Evolutionary conservation across 2,329 filamentous ascomycete species (phyloP).

Genomic region (Periconia macrospinosa): DNA sequence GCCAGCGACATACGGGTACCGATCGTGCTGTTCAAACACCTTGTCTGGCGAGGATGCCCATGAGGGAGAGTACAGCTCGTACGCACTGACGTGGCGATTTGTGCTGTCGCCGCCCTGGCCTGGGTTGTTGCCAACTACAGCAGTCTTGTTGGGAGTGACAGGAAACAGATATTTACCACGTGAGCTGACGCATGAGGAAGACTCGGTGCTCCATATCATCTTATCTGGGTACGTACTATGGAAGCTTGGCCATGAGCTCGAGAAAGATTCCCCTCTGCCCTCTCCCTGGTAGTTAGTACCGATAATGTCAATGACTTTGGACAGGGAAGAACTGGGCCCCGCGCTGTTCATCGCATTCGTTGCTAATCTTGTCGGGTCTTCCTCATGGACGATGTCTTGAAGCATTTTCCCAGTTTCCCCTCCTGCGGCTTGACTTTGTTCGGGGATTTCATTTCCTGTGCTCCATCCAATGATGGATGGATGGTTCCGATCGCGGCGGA

Average conservation of each 20-base stretch:
- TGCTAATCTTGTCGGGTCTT: constrained; percentile 52
- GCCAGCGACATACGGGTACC: constrained; percentile 54
- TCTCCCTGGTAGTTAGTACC: constrained; percentile 61
- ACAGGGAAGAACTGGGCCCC: constrained; percentile 43
- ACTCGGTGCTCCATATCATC: constrained; percentile 42
- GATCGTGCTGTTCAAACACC: constrained; percentile 55
- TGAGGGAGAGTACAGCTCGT: constrained; percentile 54
- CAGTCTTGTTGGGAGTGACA: constrained; percentile 40
- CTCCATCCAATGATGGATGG: constrained; percentile 58
- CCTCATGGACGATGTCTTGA: constrained; percentile 47
- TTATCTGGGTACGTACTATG: constrained; percentile 47
- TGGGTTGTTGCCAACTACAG: constrained; percentile 41
- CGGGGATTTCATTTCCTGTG: constrained; percentile 57
- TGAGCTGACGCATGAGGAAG: constrained; percentile 50
- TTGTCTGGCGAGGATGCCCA: constrained; percentile 58
- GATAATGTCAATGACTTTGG: constrained; percentile 51
- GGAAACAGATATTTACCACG: constrained; percentile 59
- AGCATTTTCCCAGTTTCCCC: constrained; percentile 42
- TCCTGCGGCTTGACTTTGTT: constrained; percentile 45
- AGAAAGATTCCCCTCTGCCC: constrained; percentile 15
- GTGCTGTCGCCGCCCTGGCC: constrained; percentile 38
- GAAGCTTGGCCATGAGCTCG: constrained; percentile 21
- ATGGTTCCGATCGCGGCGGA: constrained; percentile 61
- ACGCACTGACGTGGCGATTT: constrained; percentile 49
- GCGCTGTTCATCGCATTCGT: constrained; percentile 55